Conservation (phyloP, 129 eudicot genomes). For the Lactuca saligna region DNA sequence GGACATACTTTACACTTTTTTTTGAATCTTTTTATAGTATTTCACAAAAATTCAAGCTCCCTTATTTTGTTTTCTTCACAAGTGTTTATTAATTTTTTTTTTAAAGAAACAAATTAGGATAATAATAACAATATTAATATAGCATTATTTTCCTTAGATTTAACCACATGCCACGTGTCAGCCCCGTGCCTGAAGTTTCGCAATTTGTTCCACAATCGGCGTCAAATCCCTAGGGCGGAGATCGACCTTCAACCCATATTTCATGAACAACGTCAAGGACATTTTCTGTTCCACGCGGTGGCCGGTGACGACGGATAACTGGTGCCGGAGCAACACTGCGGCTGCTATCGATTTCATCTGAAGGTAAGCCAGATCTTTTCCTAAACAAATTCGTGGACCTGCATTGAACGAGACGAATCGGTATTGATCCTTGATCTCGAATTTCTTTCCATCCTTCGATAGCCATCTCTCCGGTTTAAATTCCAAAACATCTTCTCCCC, state of each 20-base stretch:
- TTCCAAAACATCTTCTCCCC: conserved; percentile 60
- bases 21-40: too few relatives aligned
- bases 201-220: conserved; percentile 38
- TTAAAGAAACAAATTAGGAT: too few relatives aligned
- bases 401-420: conserved; percentile 40
- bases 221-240: conserved; percentile 47
- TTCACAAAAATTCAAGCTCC: too few relatives aligned
- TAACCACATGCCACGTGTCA: conserved; percentile 16
- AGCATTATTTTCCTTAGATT: neutral
- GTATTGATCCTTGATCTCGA: conserved; percentile 26
- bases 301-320: conserved; percentile 44
- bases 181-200: conserved; percentile 19
- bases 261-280: conserved; percentile 64
- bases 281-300: conserved; percentile 68
- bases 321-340: conserved; percentile 57
- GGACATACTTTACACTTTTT: too few relatives aligned
- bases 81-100: too few relatives aligned
- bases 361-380: conserved; percentile 58
- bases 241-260: conserved; percentile 45
- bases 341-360: conserved; percentile 67
- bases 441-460: conserved; percentile 34
- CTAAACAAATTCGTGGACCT: conserved; percentile 62
- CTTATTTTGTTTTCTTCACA: too few relatives aligned
- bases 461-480: conserved; percentile 63
- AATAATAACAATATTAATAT: too few relatives aligned